Base-by-base conservation (phyloP, 2,329 filamentous ascomycete genomes). In the Diaporthe sp. region DNA sequence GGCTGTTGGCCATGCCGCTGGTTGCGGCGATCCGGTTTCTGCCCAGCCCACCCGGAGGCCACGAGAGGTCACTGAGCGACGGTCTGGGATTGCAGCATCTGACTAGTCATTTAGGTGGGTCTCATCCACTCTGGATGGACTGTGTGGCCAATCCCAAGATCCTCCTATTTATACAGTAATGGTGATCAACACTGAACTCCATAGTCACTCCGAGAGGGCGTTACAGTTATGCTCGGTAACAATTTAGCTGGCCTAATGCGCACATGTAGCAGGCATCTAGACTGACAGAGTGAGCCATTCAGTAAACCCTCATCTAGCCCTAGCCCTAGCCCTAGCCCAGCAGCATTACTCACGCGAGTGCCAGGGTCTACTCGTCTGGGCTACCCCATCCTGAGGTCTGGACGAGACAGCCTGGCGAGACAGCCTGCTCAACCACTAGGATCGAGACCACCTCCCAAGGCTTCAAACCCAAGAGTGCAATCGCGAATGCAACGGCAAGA, bases 61-160 rank as follows among this genome's bases (percentile, higher is more conserved):
- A 17, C 44, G 44, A 51, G 30, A 25, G 37, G 30, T n/a, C 22
- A 35, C 1, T 44, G 42, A 32, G 17, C 44, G 58, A 63, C 59
- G 51, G 61, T 32, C 30, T 50, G 42, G 50, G 44, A 50, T 44
- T 61, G 51, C 15, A 32, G 51, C 30, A 37, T 66, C 42, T 66
- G 61, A 25, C 61, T 44, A 66, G 61, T 66, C 44, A 51, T 37
- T 66, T 44, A 27, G 63, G 44, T 66, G 63, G 63, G 44, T 51
- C 63, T 51, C 30, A 22, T 66, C 63, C 63, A 66, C 63, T 37
- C 22, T 10, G 15, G 17, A 37, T n/a, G 30, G 13, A 6, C 44
- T 66, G 25, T 8, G 22, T 66, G 25, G 19, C 63, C 63, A 66
- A 66, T 66, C 63, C 63, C 13, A 27, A 19, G 13, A n/a, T 13